phyloP scores from a whole-genome alignment of 1,139 yeast genomes.

The Fermentozyma sake region DNA sequence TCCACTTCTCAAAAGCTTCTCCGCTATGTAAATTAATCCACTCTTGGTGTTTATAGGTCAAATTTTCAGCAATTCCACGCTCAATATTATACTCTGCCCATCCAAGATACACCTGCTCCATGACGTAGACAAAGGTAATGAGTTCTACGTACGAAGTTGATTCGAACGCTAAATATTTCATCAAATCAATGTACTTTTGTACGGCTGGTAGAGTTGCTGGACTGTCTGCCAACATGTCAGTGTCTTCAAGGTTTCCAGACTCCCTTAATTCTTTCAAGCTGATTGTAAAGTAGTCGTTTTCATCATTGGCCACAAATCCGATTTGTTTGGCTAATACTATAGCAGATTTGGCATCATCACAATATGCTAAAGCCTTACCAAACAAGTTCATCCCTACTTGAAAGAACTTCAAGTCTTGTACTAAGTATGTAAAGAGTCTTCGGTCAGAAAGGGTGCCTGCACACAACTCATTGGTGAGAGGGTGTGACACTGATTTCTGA shows the following conservation, averaged over 20 bases:
- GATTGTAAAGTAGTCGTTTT: constrained; percentile 42
- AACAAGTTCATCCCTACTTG: constrained; percentile 38
- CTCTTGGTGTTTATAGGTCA: constrained; percentile 43
- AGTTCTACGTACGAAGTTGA: constrained; percentile 36
- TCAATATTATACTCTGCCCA: constrained; percentile 41
- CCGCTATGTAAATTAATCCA: constrained; percentile 55
- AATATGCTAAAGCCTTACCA: constrained; percentile 41
- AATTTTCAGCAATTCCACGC: constrained; percentile 18
- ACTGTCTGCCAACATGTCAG: constrained; percentile 4
- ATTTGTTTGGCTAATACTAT: constrained; percentile 44
- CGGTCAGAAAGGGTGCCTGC: constrained; percentile 40
- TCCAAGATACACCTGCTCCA: constrained; percentile 49
- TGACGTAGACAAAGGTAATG: constrained; percentile 41
- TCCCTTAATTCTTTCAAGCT: constrained; percentile 26
- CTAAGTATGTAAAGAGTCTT: constrained; percentile 39
- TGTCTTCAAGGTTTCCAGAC: constrained; percentile 12
- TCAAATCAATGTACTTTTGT: constrained; percentile 30
- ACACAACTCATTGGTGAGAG: constrained; percentile 44
- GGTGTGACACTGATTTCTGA: constrained; percentile 33
- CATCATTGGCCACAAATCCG: constrained; percentile 46
- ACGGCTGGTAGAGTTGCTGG: constrained; percentile 28
- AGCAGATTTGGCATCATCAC: constrained; percentile 35
- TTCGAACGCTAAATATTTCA: constrained; percentile 25
- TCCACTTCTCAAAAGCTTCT: constrained; percentile 43
- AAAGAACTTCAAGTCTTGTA: constrained; percentile 48